phyloP scores from a whole-genome alignment of 371 early-diverging fungal genomes.

The Umbelopsis sp. region DNA sequence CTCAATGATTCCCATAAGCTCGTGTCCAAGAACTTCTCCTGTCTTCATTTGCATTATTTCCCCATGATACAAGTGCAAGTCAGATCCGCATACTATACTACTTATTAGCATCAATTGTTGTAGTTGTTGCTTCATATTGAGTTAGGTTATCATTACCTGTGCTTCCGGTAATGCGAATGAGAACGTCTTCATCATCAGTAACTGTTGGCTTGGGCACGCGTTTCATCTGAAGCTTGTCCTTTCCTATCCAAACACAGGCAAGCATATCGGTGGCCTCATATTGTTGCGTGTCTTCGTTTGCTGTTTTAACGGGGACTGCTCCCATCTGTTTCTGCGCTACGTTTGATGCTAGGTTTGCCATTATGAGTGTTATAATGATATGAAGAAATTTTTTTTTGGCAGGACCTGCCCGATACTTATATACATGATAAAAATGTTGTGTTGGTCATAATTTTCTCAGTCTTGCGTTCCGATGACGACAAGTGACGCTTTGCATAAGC shows the following conservation, averaged over 20 bases:
- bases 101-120: background rate
- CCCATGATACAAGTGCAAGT: conserved; percentile 61
- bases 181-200: conserved; percentile 57
- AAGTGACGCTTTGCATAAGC: background rate
- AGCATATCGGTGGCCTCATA: conserved; percentile 36
- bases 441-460: background rate
- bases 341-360: conserved; percentile 50
- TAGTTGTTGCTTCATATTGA: too few species aligned
- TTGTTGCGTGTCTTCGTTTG: conserved; percentile 44
- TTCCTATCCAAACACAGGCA: conserved; percentile 55
- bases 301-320: conserved; percentile 39
- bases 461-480: background rate
- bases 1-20: conserved; percentile 58
- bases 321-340: conserved; percentile 42
- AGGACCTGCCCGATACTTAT: too few species aligned
- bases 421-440: background rate
- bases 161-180: conserved; percentile 55
- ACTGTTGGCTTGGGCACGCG: conserved; percentile 48
- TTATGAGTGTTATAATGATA: conserved; percentile 5
- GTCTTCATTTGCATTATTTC: conserved; percentile 56
- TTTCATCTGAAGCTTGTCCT: conserved; percentile 47
- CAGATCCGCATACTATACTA: conserved; percentile 61
- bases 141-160: conserved; percentile 22
- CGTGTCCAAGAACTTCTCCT: conserved; percentile 64
- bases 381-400: background rate